Conservation (phyloP, 495 filamentous ascomycete species). For the Echria macrotheca region DNA sequence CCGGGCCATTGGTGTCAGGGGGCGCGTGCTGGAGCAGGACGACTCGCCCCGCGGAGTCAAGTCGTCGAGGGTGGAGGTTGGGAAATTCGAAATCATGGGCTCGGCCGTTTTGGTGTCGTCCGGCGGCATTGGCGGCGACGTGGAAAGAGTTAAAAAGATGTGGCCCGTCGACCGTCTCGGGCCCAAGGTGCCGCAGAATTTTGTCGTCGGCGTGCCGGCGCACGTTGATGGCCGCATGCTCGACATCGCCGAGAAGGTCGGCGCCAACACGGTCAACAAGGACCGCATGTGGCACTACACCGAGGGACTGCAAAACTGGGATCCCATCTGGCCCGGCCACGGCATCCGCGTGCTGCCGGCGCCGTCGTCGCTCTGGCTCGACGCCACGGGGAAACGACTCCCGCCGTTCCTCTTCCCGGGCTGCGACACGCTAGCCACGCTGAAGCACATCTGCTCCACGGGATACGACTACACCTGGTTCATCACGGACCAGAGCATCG, state of each 20-base stretch:
- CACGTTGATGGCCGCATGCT: conserved; percentile 51
- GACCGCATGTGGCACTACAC: conserved; percentile 54
- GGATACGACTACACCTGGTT: conserved; percentile 54
- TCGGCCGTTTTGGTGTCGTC: conserved; percentile 40
- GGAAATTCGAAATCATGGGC: conserved; percentile 41
- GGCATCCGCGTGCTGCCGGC: conserved; percentile 48
- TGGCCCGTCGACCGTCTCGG: conserved; percentile 46
- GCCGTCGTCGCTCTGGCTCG: conserved; percentile 49
- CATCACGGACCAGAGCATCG: conserved; percentile 45
- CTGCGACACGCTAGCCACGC: conserved; percentile 45
- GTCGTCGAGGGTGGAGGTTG: conserved; percentile 33
- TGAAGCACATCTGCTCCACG: conserved; percentile 47
- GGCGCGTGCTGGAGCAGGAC: conserved; percentile 40
- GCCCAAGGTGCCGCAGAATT: conserved; percentile 39
- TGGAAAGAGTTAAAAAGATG: conserved; percentile 43
- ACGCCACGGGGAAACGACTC: conserved; percentile 45
- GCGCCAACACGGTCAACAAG: conserved; percentile 44
- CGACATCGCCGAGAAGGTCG: conserved; percentile 39
- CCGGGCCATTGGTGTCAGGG: conserved; percentile 41
- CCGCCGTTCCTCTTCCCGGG: conserved; percentile 46
- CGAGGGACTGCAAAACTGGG: conserved; percentile 48
- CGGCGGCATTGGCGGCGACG: conserved; percentile 47
- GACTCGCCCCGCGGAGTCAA: conserved; percentile 38
- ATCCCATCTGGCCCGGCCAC: conserved; percentile 47
- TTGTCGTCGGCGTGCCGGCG: conserved; percentile 47